phyloP scores from a whole-genome alignment of 495 filamentous ascomycete species.

The Pyrenopolyporus hunteri region DNA sequence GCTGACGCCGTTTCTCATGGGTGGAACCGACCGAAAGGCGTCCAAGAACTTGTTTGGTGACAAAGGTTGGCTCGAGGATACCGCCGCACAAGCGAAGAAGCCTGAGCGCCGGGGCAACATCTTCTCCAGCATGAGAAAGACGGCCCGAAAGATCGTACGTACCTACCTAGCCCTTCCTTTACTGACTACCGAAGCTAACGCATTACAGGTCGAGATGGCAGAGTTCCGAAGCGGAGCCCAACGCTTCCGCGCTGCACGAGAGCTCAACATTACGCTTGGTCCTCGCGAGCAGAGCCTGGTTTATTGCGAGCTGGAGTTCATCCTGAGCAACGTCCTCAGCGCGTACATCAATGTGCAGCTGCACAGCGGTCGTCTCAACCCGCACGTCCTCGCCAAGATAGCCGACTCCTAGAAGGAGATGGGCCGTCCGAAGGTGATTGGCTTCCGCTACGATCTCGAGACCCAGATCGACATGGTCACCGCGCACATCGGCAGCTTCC shows the following conservation, averaged over 20 bases:
- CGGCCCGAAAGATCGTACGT: conserved; percentile 53
- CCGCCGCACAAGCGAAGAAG: conserved; percentile 34
- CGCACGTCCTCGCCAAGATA: conserved; percentile 43
- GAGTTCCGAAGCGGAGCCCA: conserved; percentile 33
- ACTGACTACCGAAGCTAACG: conserved; percentile 14
- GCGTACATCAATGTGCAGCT: conserved; percentile 49
- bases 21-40: conserved; percentile 1
- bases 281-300: conserved; percentile 54
- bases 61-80: conserved; percentile 56
- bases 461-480: conserved; percentile 54
- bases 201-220: conserved; percentile 36
- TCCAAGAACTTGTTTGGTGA: conserved; percentile 53
- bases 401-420: conserved; percentile 49
- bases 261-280: conserved; percentile 46
- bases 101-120: conserved; percentile 38
- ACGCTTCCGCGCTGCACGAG: conserved; percentile 16
- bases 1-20: conserved; percentile 34
- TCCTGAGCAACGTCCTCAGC: conserved; percentile 44
- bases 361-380: conserved; percentile 46
- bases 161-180: not conserved
- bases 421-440: conserved; percentile 51
- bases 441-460: conserved; percentile 57
- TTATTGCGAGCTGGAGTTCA: conserved; percentile 54
- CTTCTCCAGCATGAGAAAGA: conserved; percentile 48
- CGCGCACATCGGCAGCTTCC: conserved; percentile 49